These are phyloP conservation scores for Bruguiera gymnorhiza DNA, from an alignment of 345 rosid genomes.

Conservation along the genomic window DNA sequence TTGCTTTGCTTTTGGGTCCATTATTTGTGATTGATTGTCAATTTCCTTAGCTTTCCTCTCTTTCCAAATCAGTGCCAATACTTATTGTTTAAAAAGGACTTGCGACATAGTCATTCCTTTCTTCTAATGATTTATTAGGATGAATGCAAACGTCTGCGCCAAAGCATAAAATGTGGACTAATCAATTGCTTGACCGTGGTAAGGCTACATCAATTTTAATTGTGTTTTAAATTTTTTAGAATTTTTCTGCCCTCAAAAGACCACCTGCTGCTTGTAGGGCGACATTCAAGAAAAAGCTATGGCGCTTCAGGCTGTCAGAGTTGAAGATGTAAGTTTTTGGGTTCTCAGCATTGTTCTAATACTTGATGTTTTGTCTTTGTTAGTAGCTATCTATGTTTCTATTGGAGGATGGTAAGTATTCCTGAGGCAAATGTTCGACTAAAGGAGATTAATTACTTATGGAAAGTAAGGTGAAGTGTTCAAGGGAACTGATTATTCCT, in stretches of 20 bases:
- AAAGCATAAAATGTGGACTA: slow-evolving; percentile 95
- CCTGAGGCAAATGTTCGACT: not conserved
- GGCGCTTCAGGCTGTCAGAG: slow-evolving; percentile 86
- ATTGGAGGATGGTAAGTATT: not conserved
- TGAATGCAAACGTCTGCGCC: slow-evolving; percentile 96
- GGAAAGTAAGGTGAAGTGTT: too few relatives aligned
- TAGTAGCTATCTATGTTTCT: not conserved
- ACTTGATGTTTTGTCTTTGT: not conserved
- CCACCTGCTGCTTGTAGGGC: slow-evolving; percentile 52
- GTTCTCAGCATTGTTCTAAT: slow-evolving; percentile 1
- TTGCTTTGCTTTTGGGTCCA: not conserved
- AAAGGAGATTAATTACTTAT: not conserved
- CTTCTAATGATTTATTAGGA: slow-evolving; percentile 51
- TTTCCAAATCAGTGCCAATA: not conserved
- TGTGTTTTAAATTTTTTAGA: not conserved
- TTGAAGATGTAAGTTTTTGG: slow-evolving; percentile 72
- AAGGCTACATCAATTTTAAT: slow-evolving; percentile 20
- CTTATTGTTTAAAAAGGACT: not conserved
- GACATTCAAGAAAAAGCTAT: slow-evolving; percentile 90
- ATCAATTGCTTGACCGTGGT: slow-evolving; percentile 89
- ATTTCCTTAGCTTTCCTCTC: not conserved
- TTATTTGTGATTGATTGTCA: not conserved
- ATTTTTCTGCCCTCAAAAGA: slow-evolving; percentile 14
- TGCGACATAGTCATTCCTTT: not conserved
- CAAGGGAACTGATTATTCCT: too few relatives aligned